Base-by-base conservation (phyloP, 768 basidiomycete genomes). In the Lentinus tigrinus region DNA sequence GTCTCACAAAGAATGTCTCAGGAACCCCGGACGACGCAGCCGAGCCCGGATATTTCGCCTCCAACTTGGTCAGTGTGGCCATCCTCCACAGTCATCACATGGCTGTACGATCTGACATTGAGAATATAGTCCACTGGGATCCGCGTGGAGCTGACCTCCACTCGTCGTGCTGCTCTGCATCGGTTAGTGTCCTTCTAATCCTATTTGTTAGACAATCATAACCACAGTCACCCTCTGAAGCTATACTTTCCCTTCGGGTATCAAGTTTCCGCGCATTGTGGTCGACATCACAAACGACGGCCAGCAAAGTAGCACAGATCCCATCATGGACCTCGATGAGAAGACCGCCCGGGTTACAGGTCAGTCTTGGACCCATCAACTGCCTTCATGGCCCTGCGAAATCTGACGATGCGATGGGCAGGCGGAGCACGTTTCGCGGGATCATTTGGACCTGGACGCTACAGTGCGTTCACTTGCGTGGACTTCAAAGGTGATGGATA, bases 201-300 rank as follows among this genome's bases (percentile, higher is more conserved):
- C 2, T 13, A 8, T 28, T 1, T 14, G 27, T 14, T 5, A 2
- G 3, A 43, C 42, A 7, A 44, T 8, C 78, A 0, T 82, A 82
- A 59, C 24, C 3, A 1, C 23, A 24, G 43, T 13, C 24, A 26
- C 21, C 1, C n/a, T 21, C 26, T 9, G 1, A 24, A 69, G 68
- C 31, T 69, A 72, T 36, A 72, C 70, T 3, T 73, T 73, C 57
- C 72, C 68, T 13, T 51, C 59, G n/a, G 61, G 62, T 7, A 61
- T 63, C 13, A 54, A 44, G 26, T 54, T 59, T 19, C 85, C 85
- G 2, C 77, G 84, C 3, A 79, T 88, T 21, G 69, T 81, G 24
- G 77, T 87, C 11, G 86, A 88, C 54, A 75, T 87, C 42, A 84
- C 84, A 1, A 83, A 85, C 57, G 86, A 87, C 61, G 85, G 84